Evolutionary conservation across 2,329 filamentous ascomycete genomes (phyloP).

Genomic region (Hypocreales sp.): DNA sequence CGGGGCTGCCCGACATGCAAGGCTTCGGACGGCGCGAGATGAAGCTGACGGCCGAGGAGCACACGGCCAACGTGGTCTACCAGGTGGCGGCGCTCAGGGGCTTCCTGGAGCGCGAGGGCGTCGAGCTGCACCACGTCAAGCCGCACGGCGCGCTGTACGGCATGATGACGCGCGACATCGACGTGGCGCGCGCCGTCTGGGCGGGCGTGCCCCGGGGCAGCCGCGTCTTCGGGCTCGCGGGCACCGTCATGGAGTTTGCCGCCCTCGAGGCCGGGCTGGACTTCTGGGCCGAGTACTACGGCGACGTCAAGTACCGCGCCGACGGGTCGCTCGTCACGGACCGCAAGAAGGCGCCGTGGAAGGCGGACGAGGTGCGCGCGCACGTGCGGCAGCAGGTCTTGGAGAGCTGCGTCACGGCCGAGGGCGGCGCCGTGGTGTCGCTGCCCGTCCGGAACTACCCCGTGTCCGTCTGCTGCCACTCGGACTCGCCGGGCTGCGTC

Average conservation of each 20-base stretch:
- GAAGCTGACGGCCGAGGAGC: constrained; percentile 5
- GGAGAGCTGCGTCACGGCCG: constrained; percentile 1
- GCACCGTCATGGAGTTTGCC: constrained; percentile 11
- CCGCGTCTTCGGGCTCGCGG: constrained; percentile 11
- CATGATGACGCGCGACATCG: constrained; percentile 11
- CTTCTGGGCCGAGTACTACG: constrained; percentile 13
- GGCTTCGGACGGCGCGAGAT: constrained; percentile 8
- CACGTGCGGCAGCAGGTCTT: constrained; percentile 1
- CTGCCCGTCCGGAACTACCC: constrained; percentile 21
- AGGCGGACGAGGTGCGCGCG: constrained; percentile 1
- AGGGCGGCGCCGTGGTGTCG: not conserved
- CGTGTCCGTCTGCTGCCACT: constrained; percentile 28
- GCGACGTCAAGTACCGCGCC: constrained; percentile 11
- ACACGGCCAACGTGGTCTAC: constrained; percentile 6
- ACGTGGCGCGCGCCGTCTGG: constrained; percentile 10
- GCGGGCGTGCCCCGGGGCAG: constrained; percentile 9
- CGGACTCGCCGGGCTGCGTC: constrained; percentile 27
- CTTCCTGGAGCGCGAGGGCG: constrained; percentile 5
- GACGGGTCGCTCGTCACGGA: constrained; percentile 14
- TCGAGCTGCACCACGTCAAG: constrained; percentile 7
- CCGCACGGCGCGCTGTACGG: constrained; percentile 12
- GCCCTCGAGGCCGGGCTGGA: constrained; percentile 9
- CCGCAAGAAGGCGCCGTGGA: constrained; percentile 29
- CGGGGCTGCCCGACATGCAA: constrained; percentile 6
- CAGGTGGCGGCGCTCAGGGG: constrained; percentile 6